Percentiles rank a stretch among this genome's conserved stretches.
These are phyloP conservation scores for Nothophaeocryptopus gaeumannii DNA, from an alignment of 2,329 filamentous ascomycete species.

Conservation along the genomic window DNA sequence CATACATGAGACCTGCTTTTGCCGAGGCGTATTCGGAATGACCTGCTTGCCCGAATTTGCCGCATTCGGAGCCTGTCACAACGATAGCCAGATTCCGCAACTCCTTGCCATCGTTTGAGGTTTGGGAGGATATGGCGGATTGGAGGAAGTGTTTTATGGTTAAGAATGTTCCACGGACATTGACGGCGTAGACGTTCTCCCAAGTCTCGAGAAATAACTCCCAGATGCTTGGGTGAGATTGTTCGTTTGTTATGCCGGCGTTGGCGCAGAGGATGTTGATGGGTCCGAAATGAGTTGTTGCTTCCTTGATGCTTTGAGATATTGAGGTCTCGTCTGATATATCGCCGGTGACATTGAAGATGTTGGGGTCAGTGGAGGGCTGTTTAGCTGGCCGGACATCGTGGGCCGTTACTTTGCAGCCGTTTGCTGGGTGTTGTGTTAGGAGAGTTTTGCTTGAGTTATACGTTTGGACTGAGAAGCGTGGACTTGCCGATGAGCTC, in stretches of 20 bases:
- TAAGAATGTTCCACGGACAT: slow-evolving; percentile 54
- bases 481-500: slow-evolving; percentile 52
- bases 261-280: slow-evolving; percentile 55
- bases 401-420: slow-evolving; percentile 55
- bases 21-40: slow-evolving; percentile 53
- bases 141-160: slow-evolving; percentile 57
- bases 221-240: slow-evolving; percentile 51
- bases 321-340: slow-evolving; percentile 50
- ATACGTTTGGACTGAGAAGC: not conserved
- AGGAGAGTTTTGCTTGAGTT: slow-evolving; percentile 11
- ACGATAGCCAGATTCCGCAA: slow-evolving; percentile 53
- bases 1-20: slow-evolving; percentile 53
- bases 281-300: slow-evolving; percentile 47
- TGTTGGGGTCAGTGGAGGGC: slow-evolving; percentile 30
- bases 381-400: slow-evolving; percentile 43
- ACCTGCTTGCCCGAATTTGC: slow-evolving; percentile 51
- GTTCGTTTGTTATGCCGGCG: slow-evolving; percentile 52
- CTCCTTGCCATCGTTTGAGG: slow-evolving; percentile 33
- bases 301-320: slow-evolving; percentile 38
- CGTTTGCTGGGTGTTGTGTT: slow-evolving; percentile 41
- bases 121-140: slow-evolving; percentile 41
- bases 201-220: slow-evolving; percentile 51
- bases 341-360: slow-evolving; percentile 48
- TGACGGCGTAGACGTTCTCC: slow-evolving; percentile 52
- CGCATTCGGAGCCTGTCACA: slow-evolving; percentile 53